These are phyloP conservation scores for Micractinium conductrix DNA, from an alignment of 139 green algal species.

Conservation along the genomic window DNA sequence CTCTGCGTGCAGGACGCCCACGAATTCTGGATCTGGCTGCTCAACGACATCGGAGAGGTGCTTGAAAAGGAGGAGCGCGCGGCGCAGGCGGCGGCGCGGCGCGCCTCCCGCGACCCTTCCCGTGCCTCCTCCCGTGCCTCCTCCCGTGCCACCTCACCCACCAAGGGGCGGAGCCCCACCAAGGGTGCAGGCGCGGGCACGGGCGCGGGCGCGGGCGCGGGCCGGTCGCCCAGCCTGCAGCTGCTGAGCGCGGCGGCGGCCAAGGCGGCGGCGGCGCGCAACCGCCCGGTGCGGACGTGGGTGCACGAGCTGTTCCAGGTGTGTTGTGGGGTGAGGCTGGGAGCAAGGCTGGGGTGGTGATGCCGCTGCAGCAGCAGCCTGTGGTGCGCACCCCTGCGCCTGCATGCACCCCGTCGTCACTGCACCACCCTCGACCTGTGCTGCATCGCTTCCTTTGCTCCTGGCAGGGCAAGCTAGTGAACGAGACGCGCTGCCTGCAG, in stretches of 20 bases:
- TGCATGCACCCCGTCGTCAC: background rate
- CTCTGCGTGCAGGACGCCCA: slow-evolving; percentile 89
- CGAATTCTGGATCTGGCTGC: slow-evolving; percentile 97
- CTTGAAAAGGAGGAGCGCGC: slow-evolving; percentile 79
- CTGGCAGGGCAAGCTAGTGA: slow-evolving; percentile 81
- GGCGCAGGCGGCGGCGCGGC: background rate
- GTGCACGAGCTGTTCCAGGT: slow-evolving; percentile 93
- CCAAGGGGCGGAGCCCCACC: background rate
- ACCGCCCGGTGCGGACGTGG: slow-evolving; percentile 78
- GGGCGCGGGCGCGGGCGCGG: background rate
- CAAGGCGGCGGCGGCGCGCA: slow-evolving; percentile 10
- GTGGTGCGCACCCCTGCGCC: background rate
- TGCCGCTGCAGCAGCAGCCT: background rate
- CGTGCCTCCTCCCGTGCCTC: background rate
- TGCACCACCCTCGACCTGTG: too few relatives aligned
- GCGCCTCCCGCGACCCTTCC: background rate
- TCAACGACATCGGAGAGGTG: slow-evolving; percentile 93
- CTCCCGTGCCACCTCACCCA: background rate
- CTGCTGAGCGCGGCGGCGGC: slow-evolving; percentile 36
- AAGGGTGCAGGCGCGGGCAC: background rate
- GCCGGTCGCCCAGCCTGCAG: slow-evolving; percentile 38
- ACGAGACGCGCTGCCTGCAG: slow-evolving; percentile 93
- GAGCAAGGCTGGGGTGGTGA: background rate
- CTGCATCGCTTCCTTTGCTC: background rate
- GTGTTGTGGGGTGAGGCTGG: background rate